These are phyloP conservation scores for Cryptococcus sp. DNA, from an alignment of 1,284 basidiomycete genomes.

Conservation along the genomic window DNA sequence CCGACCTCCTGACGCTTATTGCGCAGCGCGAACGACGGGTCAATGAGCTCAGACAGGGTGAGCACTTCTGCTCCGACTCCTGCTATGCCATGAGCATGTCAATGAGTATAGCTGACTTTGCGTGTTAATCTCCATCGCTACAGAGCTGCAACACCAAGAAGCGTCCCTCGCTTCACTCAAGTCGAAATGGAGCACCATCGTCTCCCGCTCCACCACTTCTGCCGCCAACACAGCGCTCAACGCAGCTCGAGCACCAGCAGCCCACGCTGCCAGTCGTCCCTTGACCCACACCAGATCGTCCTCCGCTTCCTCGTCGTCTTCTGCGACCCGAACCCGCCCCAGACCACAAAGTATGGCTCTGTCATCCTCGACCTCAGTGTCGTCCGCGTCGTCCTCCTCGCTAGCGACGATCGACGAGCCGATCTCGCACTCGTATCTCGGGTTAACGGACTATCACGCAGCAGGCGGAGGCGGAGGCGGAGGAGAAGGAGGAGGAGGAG, in stretches of 20 bases:
- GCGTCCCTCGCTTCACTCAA: slow-evolving; percentile 38
- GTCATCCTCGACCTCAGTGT: slow-evolving; percentile 7
- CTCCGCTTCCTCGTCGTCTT: not conserved
- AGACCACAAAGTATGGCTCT: slow-evolving; percentile 5
- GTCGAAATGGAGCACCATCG: slow-evolving; percentile 37
- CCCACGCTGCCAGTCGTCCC: not conserved
- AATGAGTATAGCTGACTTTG: not conserved
- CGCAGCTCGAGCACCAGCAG: not conserved
- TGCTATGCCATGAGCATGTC: not conserved
- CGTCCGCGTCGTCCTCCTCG: slow-evolving; percentile 19
- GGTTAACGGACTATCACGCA: not conserved
- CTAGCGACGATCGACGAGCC: slow-evolving; percentile 16
- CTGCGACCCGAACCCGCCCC: not conserved
- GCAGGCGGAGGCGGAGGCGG: not conserved
- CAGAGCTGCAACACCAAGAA: slow-evolving; percentile 45
- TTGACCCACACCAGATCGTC: not conserved
- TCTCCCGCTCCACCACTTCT: slow-evolving; percentile 27
- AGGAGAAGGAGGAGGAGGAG: too few species aligned
- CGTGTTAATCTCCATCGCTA: not conserved
- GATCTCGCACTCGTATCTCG: not conserved
- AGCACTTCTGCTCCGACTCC: not conserved
- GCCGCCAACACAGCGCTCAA: too few species aligned
- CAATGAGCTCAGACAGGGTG: slow-evolving; percentile 44
- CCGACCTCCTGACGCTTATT: slow-evolving; percentile 42
- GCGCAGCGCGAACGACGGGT: slow-evolving; percentile 46